Percentiles rank a stretch among this genome's conserved stretches.
phyloP scores from a whole-genome alignment of 441 rosid species.

The Cnidoscolus chayamansa region DNA sequence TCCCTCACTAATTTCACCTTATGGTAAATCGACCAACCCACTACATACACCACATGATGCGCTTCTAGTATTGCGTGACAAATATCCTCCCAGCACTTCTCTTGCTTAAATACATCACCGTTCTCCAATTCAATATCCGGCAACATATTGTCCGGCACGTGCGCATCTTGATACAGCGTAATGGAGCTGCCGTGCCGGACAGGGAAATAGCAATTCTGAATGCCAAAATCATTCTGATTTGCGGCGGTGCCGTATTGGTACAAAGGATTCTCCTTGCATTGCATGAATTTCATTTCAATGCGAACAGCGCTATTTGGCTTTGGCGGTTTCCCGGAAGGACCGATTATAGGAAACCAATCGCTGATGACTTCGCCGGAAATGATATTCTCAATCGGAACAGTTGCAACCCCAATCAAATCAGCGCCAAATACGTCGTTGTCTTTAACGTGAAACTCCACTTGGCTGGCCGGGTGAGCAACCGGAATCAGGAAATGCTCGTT shows the following conservation, averaged over 20 bases:
- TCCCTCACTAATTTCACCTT: slow-evolving; percentile 68
- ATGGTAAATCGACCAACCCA: slow-evolving; percentile 76
- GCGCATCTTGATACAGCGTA: slow-evolving; percentile 82
- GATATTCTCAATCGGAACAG: slow-evolving; percentile 40
- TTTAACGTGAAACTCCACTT: slow-evolving; percentile 61
- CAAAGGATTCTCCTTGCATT: slow-evolving; percentile 42
- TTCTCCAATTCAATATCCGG: slow-evolving; percentile 61
- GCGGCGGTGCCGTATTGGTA: slow-evolving; percentile 47
- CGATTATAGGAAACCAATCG: slow-evolving; percentile 64
- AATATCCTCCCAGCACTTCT: slow-evolving; percentile 81
- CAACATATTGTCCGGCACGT: slow-evolving; percentile 37
- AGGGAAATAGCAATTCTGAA: slow-evolving; percentile 65
- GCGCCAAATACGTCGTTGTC: slow-evolving; percentile 81
- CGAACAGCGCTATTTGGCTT: slow-evolving; percentile 57
- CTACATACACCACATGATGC: slow-evolving; percentile 69
- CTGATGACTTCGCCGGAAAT: slow-evolving; percentile 42
- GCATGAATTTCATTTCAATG: slow-evolving; percentile 50
- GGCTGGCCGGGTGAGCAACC: slow-evolving; percentile 62
- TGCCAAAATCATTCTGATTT: slow-evolving; percentile 31
- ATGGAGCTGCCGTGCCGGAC: slow-evolving; percentile 52
- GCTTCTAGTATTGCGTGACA: slow-evolving; percentile 79
- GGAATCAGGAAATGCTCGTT: slow-evolving; percentile 64
- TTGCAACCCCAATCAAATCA: slow-evolving; percentile 59
- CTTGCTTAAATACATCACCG: slow-evolving; percentile 45
- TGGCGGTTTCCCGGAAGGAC: slow-evolving; percentile 52